phyloP scores from a whole-genome alignment of 164 flowering plant species.

The Chimonanthus praecox region DNA sequence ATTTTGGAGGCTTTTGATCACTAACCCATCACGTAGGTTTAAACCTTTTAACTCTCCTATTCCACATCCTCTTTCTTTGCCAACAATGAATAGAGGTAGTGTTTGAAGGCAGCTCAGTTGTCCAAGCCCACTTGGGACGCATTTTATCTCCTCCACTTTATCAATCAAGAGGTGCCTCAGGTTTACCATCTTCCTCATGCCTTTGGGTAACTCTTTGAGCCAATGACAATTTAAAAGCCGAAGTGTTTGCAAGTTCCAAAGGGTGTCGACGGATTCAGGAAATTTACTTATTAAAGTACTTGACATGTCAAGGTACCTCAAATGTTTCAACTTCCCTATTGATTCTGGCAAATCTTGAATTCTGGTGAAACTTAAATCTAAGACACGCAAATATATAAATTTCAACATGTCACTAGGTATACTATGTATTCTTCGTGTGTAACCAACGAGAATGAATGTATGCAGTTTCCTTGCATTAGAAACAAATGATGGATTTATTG shows the following conservation, averaged over 20 bases:
- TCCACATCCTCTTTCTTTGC: not conserved
- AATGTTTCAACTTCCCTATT: slow-evolving; percentile 3
- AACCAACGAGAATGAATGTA: not conserved
- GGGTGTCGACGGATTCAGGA: slow-evolving; percentile 17
- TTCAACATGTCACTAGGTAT: not conserved
- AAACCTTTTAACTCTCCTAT: not conserved
- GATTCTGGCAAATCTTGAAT: not conserved
- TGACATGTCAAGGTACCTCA: slow-evolving; percentile 5
- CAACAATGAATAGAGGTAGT: slow-evolving; percentile 16
- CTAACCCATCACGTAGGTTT: slow-evolving; percentile 2
- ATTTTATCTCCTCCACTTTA: not conserved
- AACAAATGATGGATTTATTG: not conserved
- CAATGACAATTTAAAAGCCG: slow-evolving; percentile 10
- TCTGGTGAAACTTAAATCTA: not conserved
- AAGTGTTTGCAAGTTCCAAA: slow-evolving; percentile 20
- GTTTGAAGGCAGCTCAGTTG: slow-evolving; percentile 9
- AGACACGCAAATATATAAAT: not conserved
- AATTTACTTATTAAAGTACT: not conserved
- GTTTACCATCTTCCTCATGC: not conserved
- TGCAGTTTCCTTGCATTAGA: not conserved
- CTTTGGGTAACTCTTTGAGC: slow-evolving; percentile 13
- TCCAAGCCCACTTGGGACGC: slow-evolving; percentile 5
- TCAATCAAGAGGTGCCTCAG: slow-evolving; percentile 10
- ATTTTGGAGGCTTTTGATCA: not conserved
- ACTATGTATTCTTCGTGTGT: not conserved